Evolutionary conservation across 192 early-diverging fungal species (phyloP), one percentile per base, ranked within the genome.

Genomic region (Dissophora globulifera): DNA sequence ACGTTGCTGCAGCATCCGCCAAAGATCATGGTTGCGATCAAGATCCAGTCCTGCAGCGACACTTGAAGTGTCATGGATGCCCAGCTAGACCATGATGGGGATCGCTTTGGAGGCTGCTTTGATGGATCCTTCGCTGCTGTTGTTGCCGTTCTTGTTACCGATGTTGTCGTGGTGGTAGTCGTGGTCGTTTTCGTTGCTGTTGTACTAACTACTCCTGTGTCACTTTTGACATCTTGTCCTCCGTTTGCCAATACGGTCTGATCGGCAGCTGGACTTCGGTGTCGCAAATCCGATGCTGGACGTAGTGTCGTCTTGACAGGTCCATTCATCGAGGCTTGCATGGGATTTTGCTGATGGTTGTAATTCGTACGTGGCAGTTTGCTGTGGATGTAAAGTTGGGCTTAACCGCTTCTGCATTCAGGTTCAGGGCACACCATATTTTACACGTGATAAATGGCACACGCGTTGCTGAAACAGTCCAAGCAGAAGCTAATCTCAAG

Each of bases 1-100:
- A 94, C 93, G 54, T 95, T 95, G 40, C 90, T 89, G 63, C 94
- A 96, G 70, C 93, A 95, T 1, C 94, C 94, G 17, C 91, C 92
- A 82, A 96, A 96, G 72, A 96, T 91, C 48, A 92, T 82, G 15
- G 82, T 78, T 7, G 85, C 61, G 32, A 93, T 92, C n/a, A 88
- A 27, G 26, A 87, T 58, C 72, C 72, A 76, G 32, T 76, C 72
- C 2, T 76, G 62, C 16, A 76, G 22, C 19, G 72, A 67, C 2
- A 67, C 64, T 40, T 62, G 72, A 19, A 76, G 25, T 1, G 63
- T 67, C 22, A 60, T 4, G 1, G 72, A 31, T 11, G 72, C 57
- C 45, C 35, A 41, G 4, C 41, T 59, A 2, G 58, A 41, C 69
- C 69, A 67, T 17, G 53, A 62, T 2, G 32, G 16, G 16, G 58